These are phyloP conservation scores for Parietichytrium sp. DNA, from an alignment of 108 stramenopile species.

Conservation along the genomic window DNA sequence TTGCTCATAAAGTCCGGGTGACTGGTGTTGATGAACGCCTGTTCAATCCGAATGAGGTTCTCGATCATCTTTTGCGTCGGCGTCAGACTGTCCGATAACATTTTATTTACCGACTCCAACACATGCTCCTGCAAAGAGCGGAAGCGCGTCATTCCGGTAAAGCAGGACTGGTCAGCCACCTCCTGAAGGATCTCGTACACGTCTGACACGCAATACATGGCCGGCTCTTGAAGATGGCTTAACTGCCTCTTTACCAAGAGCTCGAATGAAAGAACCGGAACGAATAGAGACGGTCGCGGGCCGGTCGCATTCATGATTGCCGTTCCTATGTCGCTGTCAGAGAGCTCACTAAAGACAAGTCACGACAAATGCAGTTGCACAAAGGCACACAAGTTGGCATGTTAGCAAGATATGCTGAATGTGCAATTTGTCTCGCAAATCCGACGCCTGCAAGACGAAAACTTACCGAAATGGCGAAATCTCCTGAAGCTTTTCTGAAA, in stretches of 20 bases:
- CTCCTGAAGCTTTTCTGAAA: constrained; percentile 67
- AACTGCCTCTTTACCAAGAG: constrained; percentile 89
- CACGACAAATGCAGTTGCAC: neutral
- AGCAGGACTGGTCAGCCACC: constrained; percentile 80
- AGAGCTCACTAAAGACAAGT: neutral
- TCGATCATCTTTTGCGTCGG: constrained; percentile 91
- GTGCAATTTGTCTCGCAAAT: too few relatives aligned
- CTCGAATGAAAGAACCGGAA: constrained; percentile 93
- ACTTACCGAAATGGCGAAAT: neutral
- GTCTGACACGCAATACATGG: constrained; percentile 86
- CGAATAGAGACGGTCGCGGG: constrained; percentile 87
- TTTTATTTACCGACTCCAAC: constrained; percentile 73
- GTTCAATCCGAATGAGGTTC: constrained; percentile 88
- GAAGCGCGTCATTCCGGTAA: constrained; percentile 82
- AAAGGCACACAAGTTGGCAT: too few relatives aligned
- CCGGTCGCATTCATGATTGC: constrained; percentile 92
- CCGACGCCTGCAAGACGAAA: too few relatives aligned
- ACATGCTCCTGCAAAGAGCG: constrained; percentile 83
- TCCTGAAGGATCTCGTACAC: constrained; percentile 92
- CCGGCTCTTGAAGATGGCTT: constrained; percentile 83
- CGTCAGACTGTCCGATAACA: constrained; percentile 70
- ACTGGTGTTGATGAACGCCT: constrained; percentile 94
- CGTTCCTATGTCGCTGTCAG: constrained; percentile 81
- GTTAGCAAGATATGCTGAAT: too few relatives aligned
- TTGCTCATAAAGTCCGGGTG: constrained; percentile 90